Conservation (phyloP, 495 filamentous ascomycete genomes). For the Daldinia loculata region DNA sequence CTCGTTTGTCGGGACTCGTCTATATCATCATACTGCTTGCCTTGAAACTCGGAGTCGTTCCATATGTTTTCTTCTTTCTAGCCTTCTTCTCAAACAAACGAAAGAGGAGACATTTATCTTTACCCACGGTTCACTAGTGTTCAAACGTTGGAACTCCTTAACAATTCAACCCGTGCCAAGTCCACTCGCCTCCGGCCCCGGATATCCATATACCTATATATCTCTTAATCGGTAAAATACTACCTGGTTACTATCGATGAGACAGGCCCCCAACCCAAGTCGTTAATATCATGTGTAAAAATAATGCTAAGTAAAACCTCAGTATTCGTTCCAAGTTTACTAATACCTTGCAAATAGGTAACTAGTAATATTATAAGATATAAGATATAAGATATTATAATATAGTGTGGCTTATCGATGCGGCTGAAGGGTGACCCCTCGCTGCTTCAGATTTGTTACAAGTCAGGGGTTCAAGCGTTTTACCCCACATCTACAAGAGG, state of each 20-base stretch:
- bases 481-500: constrained; percentile 41
- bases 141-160: background rate
- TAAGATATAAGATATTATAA: background rate
- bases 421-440: constrained; percentile 33
- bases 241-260: background rate
- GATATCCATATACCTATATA: background rate
- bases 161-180: constrained; percentile 1
- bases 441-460: constrained; percentile 60
- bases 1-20: constrained; percentile 11
- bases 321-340: background rate
- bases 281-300: background rate
- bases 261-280: background rate
- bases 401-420: constrained; percentile 33
- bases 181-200: background rate
- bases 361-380: no score
- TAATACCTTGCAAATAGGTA: background rate
- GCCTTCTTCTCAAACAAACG: background rate
- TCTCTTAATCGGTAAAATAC: background rate
- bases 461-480: constrained; percentile 54
- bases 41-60: constrained; percentile 27
- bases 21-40: background rate
- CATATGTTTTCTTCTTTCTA: constrained; percentile 5
- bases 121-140: background rate
- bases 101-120: background rate
- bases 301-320: background rate